Percentiles rank a stretch among this genome's conserved stretches.
Evolutionary conservation across 2,329 filamentous ascomycete species (phyloP).

Genomic region (Neonectria punicea): DNA sequence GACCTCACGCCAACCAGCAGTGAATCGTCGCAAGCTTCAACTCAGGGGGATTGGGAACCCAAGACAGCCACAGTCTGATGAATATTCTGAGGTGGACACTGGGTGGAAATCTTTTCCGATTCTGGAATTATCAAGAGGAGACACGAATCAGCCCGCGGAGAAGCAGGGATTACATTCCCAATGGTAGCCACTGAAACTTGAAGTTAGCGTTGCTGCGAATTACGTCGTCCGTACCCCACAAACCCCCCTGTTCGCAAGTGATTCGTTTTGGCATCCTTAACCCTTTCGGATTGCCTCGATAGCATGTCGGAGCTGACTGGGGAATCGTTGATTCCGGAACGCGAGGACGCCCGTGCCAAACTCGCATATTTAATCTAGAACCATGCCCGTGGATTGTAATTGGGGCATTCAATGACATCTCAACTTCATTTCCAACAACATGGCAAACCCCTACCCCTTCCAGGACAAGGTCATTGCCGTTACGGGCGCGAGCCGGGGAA

Average conservation of each 20-base stretch:
- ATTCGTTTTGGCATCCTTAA: neutral
- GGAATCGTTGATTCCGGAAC: neutral
- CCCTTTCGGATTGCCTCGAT: neutral
- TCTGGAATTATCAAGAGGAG: neutral
- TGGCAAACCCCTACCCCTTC: conserved; percentile 41
- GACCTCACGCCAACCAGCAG: neutral
- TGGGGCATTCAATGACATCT: neutral
- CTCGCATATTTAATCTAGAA: conserved; percentile 25
- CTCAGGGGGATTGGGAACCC: neutral
- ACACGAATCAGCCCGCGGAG: neutral
- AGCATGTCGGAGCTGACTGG: neutral
- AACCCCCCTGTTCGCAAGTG: neutral
- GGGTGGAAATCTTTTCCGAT: neutral
- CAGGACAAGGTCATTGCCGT: conserved; percentile 70
- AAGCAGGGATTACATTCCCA: neutral
- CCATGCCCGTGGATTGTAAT: neutral
- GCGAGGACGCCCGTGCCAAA: neutral
- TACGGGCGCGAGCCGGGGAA: conserved; percentile 67
- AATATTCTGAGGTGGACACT: neutral
- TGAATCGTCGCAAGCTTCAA: neutral
- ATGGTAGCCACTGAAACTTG: neutral
- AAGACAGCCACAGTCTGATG: neutral
- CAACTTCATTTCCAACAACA: conserved; percentile 8
- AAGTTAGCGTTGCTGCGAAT: neutral
- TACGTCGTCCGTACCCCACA: neutral